phyloP scores from a whole-genome alignment of 2,329 filamentous ascomycete genomes.

The Calonectria pauciramosa region DNA sequence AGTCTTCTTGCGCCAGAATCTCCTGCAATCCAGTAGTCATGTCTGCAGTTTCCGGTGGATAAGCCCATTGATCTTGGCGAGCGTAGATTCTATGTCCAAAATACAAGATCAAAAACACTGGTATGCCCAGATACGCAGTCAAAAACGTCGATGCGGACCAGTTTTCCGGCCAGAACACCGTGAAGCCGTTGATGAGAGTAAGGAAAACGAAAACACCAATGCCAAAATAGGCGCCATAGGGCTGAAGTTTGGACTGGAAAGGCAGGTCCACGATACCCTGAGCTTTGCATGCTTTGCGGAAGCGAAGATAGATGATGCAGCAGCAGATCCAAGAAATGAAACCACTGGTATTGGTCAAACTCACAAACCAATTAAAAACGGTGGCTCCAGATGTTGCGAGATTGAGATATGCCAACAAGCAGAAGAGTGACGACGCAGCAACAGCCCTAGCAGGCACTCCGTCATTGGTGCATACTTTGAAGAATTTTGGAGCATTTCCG shows the following conservation, averaged over 20 bases:
- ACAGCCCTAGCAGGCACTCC: not conserved
- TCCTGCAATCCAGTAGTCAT: not conserved
- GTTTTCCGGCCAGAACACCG: not conserved
- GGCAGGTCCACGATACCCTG: not conserved
- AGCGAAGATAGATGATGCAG: not conserved
- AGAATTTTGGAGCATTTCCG: constrained; percentile 56
- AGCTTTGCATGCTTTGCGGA: not conserved
- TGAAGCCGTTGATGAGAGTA: constrained; percentile 11
- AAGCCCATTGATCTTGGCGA: not conserved
- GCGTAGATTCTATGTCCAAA: not conserved
- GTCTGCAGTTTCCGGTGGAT: not conserved
- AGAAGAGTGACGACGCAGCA: not conserved
- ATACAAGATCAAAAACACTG: constrained; percentile 9
- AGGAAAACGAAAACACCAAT: not conserved
- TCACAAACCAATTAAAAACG: constrained; percentile 60
- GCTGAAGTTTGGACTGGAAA: not conserved
- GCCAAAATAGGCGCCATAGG: not conserved
- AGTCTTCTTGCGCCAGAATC: not conserved
- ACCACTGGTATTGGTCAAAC: constrained; percentile 42
- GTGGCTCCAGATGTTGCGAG: not conserved
- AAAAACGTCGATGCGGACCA: not conserved
- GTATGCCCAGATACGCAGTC: constrained; percentile 5
- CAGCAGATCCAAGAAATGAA: constrained; percentile 32
- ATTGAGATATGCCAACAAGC: not conserved
- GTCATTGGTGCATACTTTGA: constrained; percentile 11